A percentile compares a stretch with the other conserved stretches of the same genome.
These are phyloP conservation scores for Saccharomyces hybrid DNA, from an alignment of 1,139 yeast species.

Conservation along the genomic window DNA sequence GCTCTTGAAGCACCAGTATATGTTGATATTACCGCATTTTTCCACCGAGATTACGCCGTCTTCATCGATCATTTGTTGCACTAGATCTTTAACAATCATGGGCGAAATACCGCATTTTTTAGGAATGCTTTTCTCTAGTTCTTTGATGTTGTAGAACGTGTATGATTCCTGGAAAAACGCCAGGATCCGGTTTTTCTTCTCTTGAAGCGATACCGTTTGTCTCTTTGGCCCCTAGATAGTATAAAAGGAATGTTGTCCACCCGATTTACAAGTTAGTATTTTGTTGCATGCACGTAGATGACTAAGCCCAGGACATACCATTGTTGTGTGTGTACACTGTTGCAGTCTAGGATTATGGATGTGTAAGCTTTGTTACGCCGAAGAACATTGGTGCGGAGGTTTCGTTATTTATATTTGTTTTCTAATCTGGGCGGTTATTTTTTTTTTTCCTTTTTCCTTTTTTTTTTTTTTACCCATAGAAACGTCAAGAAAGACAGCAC, in stretches of 20 bases:
- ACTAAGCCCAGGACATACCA: no score
- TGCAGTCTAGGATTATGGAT: no score
- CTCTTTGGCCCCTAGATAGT: conserved; percentile 22
- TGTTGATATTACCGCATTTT: conserved; percentile 47
- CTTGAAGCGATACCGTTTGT: conserved; percentile 32
- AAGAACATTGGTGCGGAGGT: no score
- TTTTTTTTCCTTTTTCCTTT: no score
- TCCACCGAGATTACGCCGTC: conserved; percentile 42
- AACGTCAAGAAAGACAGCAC: no score
- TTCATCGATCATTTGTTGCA: conserved; percentile 41
- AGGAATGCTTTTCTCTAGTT: conserved; percentile 42
- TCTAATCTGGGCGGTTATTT: no score
- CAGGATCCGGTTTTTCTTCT: conserved; percentile 36
- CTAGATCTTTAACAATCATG: conserved; percentile 45
- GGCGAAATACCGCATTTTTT: conserved; percentile 40
- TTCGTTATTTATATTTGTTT: no score
- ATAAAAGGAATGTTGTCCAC: background rate
- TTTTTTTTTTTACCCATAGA: no score
- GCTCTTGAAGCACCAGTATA: conserved; percentile 48
- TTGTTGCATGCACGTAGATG: no score
- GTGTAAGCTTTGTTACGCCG: no score
- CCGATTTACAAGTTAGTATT: no score
- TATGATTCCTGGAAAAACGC: conserved; percentile 38
- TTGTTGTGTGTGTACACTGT: no score
- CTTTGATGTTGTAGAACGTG: conserved; percentile 43